Conservation (phyloP, 495 filamentous ascomycete species). For the Penicilliopsis zonata region DNA sequence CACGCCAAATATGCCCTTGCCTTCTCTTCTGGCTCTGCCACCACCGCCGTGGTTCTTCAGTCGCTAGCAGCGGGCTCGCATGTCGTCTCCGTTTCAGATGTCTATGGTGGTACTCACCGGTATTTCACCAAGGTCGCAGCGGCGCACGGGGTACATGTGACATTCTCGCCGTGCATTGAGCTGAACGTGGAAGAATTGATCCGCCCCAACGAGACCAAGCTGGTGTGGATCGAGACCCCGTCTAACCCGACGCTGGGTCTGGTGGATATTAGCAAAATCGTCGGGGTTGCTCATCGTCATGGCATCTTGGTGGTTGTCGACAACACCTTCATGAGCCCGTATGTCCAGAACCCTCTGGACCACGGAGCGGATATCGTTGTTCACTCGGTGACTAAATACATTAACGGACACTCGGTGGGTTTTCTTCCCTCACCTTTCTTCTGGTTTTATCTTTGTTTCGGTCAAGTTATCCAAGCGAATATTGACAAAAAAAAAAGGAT, state of each 20-base stretch:
- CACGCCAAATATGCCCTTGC: conserved; percentile 86
- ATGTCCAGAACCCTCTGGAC: conserved; percentile 89
- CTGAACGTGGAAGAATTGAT: conserved; percentile 74
- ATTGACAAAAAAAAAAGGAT: no score
- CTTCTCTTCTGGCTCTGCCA: conserved; percentile 89
- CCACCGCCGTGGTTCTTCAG: conserved; percentile 87
- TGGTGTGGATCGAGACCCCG: conserved; percentile 95
- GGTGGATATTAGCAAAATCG: conserved; percentile 82
- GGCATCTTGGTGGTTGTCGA: conserved; percentile 94
- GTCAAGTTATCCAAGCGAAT: no score
- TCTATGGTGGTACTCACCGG: conserved; percentile 94
- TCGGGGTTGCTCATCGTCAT: conserved; percentile 68
- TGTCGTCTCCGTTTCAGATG: conserved; percentile 89
- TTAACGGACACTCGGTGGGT: conserved; percentile 79
- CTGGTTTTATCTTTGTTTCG: not conserved
- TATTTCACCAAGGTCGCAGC: conserved; percentile 98
- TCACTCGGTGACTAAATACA: conserved; percentile 99
- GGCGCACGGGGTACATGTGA: conserved; percentile 88
- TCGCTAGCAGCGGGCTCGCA: conserved; percentile 86
- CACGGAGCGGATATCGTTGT: conserved; percentile 96
- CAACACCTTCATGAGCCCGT: conserved; percentile 95
- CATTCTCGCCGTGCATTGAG: conserved; percentile 87
- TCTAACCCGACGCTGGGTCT: conserved; percentile 87
- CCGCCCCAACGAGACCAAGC: conserved; percentile 68
- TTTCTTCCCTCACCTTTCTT: not conserved